Evolutionary conservation across 805 yeast species (phyloP).

Genomic region (Cyberlindnera galapagoensis): DNA sequence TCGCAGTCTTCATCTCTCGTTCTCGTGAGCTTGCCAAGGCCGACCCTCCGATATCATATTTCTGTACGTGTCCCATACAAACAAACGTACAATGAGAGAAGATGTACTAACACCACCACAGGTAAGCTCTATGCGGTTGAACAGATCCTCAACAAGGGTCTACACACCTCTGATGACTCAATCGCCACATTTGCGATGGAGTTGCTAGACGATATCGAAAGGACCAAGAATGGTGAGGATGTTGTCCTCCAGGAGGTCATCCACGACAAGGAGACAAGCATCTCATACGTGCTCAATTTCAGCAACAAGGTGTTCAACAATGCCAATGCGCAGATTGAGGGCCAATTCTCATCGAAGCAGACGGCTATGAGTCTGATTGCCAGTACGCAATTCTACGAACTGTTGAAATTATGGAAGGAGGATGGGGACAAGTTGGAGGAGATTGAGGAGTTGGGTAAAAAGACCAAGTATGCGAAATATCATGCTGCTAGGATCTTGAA

Average conservation of each 20-base stretch:
- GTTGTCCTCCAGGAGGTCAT: slow-evolving; percentile 41
- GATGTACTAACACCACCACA: slow-evolving; percentile 1
- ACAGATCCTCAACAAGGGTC: slow-evolving; percentile 50
- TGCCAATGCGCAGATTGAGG: slow-evolving; percentile 41
- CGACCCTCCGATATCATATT: slow-evolving; percentile 69
- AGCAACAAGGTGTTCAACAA: slow-evolving; percentile 51
- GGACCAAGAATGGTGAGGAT: slow-evolving; percentile 33
- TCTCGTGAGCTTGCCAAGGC: slow-evolving; percentile 48
- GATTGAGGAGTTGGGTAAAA: slow-evolving; percentile 25
- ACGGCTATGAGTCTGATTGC: slow-evolving; percentile 52
- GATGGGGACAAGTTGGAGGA: slow-evolving; percentile 29
- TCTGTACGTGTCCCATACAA: slow-evolving; percentile 46
- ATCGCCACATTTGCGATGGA: slow-evolving; percentile 53
- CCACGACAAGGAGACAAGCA: slow-evolving; percentile 51
- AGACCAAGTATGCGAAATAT: slow-evolving; percentile 55
- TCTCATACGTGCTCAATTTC: slow-evolving; percentile 50
- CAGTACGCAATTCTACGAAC: slow-evolving; percentile 44
- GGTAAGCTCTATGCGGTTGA: slow-evolving; percentile 61
- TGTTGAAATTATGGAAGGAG: slow-evolving; percentile 40
- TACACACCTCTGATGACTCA: slow-evolving; percentile 51
- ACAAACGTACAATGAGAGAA: too few species aligned
- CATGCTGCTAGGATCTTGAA: slow-evolving; percentile 54
- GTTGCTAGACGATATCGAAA: slow-evolving; percentile 69
- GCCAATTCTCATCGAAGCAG: slow-evolving; percentile 33
- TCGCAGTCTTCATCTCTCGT: slow-evolving; percentile 39